A percentile compares a stretch with the other conserved stretches of the same genome.
phyloP scores from a whole-genome alignment of 2,329 filamentous ascomycete genomes.

The Mycosphaerella sp. region DNA sequence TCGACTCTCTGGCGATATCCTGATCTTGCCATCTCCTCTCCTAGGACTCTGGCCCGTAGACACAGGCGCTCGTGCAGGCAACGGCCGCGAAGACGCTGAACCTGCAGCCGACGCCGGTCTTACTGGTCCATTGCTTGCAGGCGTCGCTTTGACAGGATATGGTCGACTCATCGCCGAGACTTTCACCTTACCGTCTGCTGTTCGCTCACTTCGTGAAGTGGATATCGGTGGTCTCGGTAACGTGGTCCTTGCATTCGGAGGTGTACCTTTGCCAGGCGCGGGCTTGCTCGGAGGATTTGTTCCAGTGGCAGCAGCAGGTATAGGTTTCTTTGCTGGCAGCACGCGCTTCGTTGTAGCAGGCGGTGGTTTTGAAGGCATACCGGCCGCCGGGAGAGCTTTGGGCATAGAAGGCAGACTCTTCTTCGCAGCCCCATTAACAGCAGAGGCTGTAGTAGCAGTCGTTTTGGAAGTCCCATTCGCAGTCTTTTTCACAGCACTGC shows the following conservation, averaged over 20 bases:
- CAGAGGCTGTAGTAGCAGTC: not conserved
- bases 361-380: constrained; percentile 10
- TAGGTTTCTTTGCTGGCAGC: constrained; percentile 9
- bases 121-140: constrained; percentile 1
- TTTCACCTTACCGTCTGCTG: constrained; percentile 18
- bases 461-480: constrained; percentile 5
- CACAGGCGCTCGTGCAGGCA: constrained; percentile 7
- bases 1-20: constrained; percentile 20
- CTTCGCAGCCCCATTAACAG: not conserved
- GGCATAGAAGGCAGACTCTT: not conserved
- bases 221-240: constrained; percentile 9
- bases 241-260: not conserved
- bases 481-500: constrained; percentile 14
- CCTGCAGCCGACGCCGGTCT: constrained; percentile 6
- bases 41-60: constrained; percentile 7
- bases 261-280: not conserved
- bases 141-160: constrained; percentile 8
- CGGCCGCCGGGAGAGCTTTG: constrained; percentile 14
- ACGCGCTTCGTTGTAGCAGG: constrained; percentile 1
- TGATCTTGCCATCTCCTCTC: constrained; percentile 19
- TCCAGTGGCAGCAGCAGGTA: not conserved
- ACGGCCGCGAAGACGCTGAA: constrained; percentile 9
- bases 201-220: constrained; percentile 14
- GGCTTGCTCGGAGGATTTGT: not conserved
- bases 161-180: constrained; percentile 13